Conservation (phyloP, 768 basidiomycete species). For the Dentipellis sp. region DNA sequence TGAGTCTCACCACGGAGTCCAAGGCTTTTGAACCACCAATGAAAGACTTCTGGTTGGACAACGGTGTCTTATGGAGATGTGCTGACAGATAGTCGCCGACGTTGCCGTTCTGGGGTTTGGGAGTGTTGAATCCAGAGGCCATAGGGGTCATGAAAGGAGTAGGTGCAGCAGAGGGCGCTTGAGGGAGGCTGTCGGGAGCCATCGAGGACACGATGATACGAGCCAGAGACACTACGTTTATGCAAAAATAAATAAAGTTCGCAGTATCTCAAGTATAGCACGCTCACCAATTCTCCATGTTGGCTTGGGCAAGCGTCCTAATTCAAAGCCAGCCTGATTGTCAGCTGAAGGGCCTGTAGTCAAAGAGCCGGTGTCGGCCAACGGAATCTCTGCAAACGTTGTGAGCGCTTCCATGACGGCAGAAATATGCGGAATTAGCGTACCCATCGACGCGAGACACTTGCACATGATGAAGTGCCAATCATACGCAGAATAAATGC, state of each 20-base stretch:
- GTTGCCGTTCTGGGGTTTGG: conserved; percentile 34
- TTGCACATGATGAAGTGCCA: conserved; percentile 87
- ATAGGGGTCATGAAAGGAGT: conserved; percentile 72
- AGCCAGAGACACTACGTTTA: conserved; percentile 58
- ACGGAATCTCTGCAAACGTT: conserved; percentile 46
- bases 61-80: conserved; percentile 39
- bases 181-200: conserved; percentile 51
- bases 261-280: conserved; percentile 3
- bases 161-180: conserved; percentile 48
- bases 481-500: conserved; percentile 75
- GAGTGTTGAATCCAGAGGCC: conserved; percentile 54
- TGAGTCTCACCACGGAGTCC: conserved; percentile 75
- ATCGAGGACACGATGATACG: conserved; percentile 87
- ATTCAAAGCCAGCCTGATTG: conserved; percentile 62
- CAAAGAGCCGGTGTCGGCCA: conserved; percentile 65
- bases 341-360: conserved; percentile 74
- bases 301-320: conserved; percentile 61
- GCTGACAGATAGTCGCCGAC: conserved; percentile 52
- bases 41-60: conserved; percentile 40
- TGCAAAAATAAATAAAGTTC: conserved; percentile 6
- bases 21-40: conserved; percentile 80
- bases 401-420: conserved; percentile 1
- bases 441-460: conserved; percentile 77
- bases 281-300: conserved; percentile 64
- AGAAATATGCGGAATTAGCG: conserved; percentile 15